Percentiles rank a stretch among this genome's conserved stretches.
Evolutionary conservation across 2,329 filamentous ascomycete species (phyloP).

Genomic region (Aspergillus puulaauensis): DNA sequence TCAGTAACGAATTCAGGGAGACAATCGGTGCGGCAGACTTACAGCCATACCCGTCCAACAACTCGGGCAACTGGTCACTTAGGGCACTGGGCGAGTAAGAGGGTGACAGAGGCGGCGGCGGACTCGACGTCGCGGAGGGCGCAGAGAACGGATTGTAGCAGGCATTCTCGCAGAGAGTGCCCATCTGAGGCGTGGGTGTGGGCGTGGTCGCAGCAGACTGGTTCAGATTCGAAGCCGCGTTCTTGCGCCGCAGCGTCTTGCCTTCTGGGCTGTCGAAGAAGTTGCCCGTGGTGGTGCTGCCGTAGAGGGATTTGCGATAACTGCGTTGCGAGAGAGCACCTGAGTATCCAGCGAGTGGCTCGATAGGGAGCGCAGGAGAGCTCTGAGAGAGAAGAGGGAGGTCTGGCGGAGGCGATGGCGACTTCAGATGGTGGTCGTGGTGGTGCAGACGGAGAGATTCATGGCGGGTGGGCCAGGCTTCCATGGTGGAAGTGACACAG

Average conservation of each 20-base stretch:
- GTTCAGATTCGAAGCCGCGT: constrained; percentile 33
- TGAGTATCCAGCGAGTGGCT: constrained; percentile 9
- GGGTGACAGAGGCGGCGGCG: constrained; percentile 38
- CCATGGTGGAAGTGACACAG: constrained; percentile 12
- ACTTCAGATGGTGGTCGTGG: constrained; percentile 1
- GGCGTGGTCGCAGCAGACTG: not conserved
- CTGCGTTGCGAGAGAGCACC: constrained; percentile 31
- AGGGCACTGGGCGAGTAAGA: constrained; percentile 36
- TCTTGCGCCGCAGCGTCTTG: constrained; percentile 34
- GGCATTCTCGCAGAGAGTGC: constrained; percentile 13
- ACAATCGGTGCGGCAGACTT: constrained; percentile 3
- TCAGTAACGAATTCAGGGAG: constrained; percentile 3
- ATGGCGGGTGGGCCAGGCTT: constrained; percentile 7
- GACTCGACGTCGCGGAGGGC: constrained; percentile 27
- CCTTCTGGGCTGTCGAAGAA: constrained; percentile 23
- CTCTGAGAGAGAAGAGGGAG: constrained; percentile 2
- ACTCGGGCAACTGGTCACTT: constrained; percentile 31
- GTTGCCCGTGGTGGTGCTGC: constrained; percentile 9
- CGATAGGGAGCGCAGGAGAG: constrained; percentile 4
- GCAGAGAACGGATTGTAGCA: constrained; percentile 21
- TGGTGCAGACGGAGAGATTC: not conserved
- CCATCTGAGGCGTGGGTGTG: constrained; percentile 9
- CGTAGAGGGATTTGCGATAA: constrained; percentile 36
- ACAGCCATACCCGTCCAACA: constrained; percentile 23
- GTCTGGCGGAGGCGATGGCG: not conserved